Percentiles rank a stretch among this genome's conserved stretches.
phyloP scores from a whole-genome alignment of 192 early-diverging fungal species.

The Allomyces arbusculus region DNA sequence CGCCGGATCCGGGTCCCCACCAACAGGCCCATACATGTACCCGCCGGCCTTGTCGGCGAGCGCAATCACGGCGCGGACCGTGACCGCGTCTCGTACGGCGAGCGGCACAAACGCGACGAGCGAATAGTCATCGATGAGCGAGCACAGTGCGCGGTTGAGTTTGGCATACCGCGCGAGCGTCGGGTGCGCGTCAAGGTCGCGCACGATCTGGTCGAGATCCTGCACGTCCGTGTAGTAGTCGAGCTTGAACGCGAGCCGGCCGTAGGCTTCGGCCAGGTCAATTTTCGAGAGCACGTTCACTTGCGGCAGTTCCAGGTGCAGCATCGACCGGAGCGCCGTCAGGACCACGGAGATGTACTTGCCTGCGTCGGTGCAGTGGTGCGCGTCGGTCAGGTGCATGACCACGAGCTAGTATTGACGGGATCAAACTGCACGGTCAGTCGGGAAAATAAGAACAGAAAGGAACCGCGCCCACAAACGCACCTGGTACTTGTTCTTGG shows the following conservation, averaged over 20 bases:
- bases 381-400: constrained; percentile 75
- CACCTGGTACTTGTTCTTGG: not conserved
- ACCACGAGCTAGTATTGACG: constrained; percentile 32
- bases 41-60: not conserved
- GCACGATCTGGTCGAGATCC: constrained; percentile 64
- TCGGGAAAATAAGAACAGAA: no score
- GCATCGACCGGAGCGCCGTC: constrained; percentile 57
- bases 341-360: constrained; percentile 84
- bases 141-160: constrained; percentile 68
- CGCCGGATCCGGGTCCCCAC: not conserved
- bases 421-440: no score
- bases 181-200: constrained; percentile 48
- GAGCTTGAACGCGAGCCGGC: constrained; percentile 59
- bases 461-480: no score
- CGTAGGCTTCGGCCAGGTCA: constrained; percentile 43
- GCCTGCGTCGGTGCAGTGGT: constrained; percentile 76
- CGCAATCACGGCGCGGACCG: not conserved
- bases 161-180: constrained; percentile 41
- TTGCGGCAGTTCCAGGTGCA: constrained; percentile 32
- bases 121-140: constrained; percentile 75
- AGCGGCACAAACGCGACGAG: constrained; percentile 84
- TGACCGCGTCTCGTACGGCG: constrained; percentile 10
- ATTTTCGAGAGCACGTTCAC: constrained; percentile 33
- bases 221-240: constrained; percentile 92
- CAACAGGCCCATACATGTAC: not conserved